A percentile compares a stretch with the other conserved stretches of the same genome.
These are phyloP conservation scores for Colletotrichum eremochloae DNA, from an alignment of 2,329 filamentous ascomycete genomes.

Conservation along the genomic window DNA sequence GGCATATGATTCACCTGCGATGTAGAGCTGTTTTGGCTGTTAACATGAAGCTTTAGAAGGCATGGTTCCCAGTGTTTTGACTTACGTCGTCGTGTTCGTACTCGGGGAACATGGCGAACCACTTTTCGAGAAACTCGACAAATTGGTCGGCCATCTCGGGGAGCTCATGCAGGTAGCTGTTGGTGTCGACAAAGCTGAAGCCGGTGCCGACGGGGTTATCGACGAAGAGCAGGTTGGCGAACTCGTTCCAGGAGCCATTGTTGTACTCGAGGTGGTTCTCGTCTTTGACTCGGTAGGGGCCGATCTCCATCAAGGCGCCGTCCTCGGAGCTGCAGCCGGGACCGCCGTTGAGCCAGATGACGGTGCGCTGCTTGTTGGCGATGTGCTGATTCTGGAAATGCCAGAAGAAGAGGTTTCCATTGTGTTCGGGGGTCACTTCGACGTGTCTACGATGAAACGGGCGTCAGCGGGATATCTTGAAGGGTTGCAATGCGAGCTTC, in stretches of 20 bases:
- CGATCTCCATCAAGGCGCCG: constrained; percentile 95
- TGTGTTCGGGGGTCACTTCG: constrained; percentile 85
- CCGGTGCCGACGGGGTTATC: constrained; percentile 98
- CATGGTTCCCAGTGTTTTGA: constrained; percentile 43
- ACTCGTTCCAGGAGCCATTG: constrained; percentile 98
- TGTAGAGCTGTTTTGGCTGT: constrained; percentile 76
- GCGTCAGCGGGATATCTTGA: constrained; percentile 45
- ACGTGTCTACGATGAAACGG: constrained; percentile 76
- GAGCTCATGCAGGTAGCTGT: constrained; percentile 88
- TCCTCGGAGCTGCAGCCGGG: constrained; percentile 98
- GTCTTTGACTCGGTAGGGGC: constrained; percentile 88
- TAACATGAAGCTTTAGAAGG: background rate
- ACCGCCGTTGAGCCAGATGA: constrained; percentile 97
- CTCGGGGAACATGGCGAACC: constrained; percentile 90
- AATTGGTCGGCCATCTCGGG: constrained; percentile 92
- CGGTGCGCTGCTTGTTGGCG: constrained; percentile 88
- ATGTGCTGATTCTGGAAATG: constrained; percentile 97
- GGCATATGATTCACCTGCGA: constrained; percentile 96
- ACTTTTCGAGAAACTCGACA: constrained; percentile 89
- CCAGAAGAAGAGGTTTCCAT: constrained; percentile 99
- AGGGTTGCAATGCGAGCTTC: background rate
- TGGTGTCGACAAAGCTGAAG: constrained; percentile 93
- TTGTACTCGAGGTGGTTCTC: constrained; percentile 81
- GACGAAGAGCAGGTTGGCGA: constrained; percentile 95
- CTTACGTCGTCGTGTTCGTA: constrained; percentile 92